Conservation (phyloP, 176 grass and related monocot genomes). For the Aegilops tauschii region DNA sequence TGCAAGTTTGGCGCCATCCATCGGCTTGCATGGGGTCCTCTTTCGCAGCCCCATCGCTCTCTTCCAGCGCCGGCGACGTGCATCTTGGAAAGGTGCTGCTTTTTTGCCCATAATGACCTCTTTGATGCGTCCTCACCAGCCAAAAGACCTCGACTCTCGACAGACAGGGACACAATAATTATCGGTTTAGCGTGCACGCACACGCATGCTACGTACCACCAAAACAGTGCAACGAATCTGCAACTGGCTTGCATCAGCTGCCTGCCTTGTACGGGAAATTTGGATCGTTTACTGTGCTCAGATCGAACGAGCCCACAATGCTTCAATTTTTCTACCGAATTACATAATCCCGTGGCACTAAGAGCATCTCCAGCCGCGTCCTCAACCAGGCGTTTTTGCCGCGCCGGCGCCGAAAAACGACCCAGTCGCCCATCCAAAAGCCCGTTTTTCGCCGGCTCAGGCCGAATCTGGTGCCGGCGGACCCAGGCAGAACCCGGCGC, state of each 20-base stretch:
- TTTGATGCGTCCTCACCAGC: constrained; percentile 3
- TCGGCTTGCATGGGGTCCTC: constrained; percentile 6
- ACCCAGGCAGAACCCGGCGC: too few species aligned
- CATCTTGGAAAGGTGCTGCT: constrained; percentile 3
- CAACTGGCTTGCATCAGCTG: background rate
- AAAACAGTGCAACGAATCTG: background rate
- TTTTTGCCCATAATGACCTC: background rate
- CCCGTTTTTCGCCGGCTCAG: too few species aligned
- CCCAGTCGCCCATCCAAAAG: too few species aligned
- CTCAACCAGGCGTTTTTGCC: too few species aligned
- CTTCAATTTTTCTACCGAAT: too few species aligned
- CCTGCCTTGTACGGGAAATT: background rate
- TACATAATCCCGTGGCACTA: too few species aligned
- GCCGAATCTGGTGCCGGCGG: too few species aligned
- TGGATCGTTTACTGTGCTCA: too few species aligned
- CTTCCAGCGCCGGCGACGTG: background rate
- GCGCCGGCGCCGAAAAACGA: too few species aligned
- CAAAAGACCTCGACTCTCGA: background rate
- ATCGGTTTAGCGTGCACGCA: constrained; percentile 32
- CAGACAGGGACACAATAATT: background rate
- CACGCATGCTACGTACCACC: constrained; percentile 6
- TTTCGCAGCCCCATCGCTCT: background rate
- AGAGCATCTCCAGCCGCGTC: too few species aligned
- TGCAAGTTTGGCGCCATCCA: background rate
- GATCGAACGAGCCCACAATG: too few species aligned